Conservation (phyloP, 257 asterid genomes). For the Osmanthus fragrans region DNA sequence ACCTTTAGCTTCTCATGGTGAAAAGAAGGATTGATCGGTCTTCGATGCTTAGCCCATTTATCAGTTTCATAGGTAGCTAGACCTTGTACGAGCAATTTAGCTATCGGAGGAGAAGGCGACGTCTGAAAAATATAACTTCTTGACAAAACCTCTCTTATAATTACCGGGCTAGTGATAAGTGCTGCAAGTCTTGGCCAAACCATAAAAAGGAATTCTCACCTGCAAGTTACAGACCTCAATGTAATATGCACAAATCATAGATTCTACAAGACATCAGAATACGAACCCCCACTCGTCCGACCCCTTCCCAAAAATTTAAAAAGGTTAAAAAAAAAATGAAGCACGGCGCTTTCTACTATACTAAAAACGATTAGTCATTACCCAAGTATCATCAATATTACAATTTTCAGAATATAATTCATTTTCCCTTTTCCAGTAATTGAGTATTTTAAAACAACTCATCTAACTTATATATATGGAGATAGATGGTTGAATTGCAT, state of each 20-base stretch:
- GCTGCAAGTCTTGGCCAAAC: constrained; percentile 47
- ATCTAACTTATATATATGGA: too few relatives aligned
- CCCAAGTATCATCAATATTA: neutral
- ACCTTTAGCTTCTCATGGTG: constrained; percentile 54
- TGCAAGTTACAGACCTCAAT: constrained; percentile 23
- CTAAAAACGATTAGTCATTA: neutral
- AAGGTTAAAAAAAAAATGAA: too few relatives aligned
- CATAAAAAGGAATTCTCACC: constrained; percentile 48
- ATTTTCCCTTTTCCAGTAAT: neutral
- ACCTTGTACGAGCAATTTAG: constrained; percentile 37
- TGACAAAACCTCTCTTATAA: constrained; percentile 46
- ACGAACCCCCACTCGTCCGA: neutral
- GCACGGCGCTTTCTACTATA: too few relatives aligned
- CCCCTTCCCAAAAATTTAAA: neutral
- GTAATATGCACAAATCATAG: neutral
- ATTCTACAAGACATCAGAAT: neutral
- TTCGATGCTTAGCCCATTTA: constrained; percentile 64
- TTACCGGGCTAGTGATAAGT: constrained; percentile 39
- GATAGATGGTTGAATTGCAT: too few relatives aligned
- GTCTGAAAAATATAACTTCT: constrained; percentile 42
- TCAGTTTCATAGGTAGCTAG: constrained; percentile 38
- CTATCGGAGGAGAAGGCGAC: constrained; percentile 28
- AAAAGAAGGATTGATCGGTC: constrained; percentile 55
- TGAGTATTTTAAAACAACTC: too few relatives aligned
- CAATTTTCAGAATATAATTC: neutral